These are phyloP conservation scores for Talaromyces sp. DNA, from an alignment of 2,329 filamentous ascomycete genomes.

Conservation along the genomic window DNA sequence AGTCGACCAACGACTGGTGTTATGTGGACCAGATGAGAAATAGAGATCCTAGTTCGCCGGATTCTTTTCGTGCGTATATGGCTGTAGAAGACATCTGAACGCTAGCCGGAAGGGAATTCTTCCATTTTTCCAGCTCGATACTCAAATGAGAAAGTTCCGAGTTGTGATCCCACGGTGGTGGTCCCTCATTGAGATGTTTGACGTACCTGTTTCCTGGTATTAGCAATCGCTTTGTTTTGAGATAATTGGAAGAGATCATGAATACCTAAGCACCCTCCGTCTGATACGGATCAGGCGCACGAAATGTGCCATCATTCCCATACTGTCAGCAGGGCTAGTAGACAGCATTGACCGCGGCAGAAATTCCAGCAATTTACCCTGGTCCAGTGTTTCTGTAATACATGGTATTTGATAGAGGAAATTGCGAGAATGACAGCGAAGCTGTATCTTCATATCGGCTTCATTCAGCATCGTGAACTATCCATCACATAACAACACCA, in stretches of 20 bases:
- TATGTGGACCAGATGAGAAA: constrained; percentile 44
- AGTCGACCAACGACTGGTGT: constrained; percentile 41
- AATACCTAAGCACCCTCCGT: constrained; percentile 3
- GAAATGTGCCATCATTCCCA: background rate
- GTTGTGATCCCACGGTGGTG: constrained; percentile 40
- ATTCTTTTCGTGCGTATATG: constrained; percentile 43
- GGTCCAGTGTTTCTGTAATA: constrained; percentile 18
- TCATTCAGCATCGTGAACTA: constrained; percentile 20
- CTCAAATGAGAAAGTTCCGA: constrained; percentile 40
- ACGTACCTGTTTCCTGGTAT: constrained; percentile 25
- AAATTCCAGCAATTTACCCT: constrained; percentile 14
- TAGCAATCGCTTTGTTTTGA: background rate
- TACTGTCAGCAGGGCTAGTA: background rate
- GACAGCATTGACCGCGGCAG: background rate
- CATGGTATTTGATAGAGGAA: constrained; percentile 19
- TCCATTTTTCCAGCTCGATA: constrained; percentile 37
- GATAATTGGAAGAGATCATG: background rate
- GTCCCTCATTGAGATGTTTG: constrained; percentile 34
- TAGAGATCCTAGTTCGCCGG: constrained; percentile 42
- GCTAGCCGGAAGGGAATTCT: constrained; percentile 38
- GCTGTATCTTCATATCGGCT: constrained; percentile 17
- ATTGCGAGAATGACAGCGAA: constrained; percentile 19
- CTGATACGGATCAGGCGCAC: background rate
- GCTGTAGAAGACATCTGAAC: constrained; percentile 41
- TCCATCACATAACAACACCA: constrained; percentile 24